Percentiles rank a stretch among this genome's conserved stretches.
Conservation (phyloP, 2,329 filamentous ascomycete genomes). For the Thielaviopsis musarum region DNA sequence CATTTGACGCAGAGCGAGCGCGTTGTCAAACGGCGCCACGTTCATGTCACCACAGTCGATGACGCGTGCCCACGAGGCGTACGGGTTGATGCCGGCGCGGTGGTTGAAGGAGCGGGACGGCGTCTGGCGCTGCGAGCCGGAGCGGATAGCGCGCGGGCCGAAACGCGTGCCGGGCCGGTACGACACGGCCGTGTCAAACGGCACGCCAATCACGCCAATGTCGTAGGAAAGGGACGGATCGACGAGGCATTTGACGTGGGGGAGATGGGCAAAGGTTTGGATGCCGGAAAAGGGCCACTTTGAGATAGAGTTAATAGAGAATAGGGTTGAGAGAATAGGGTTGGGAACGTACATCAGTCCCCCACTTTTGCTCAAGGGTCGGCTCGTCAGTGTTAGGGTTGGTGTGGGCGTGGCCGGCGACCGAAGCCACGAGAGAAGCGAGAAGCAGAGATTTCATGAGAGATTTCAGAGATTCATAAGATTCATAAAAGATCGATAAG, state of each 20-base stretch:
- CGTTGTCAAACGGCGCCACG: conserved; percentile 73
- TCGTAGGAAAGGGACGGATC: conserved; percentile 47
- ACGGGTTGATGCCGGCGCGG: conserved; percentile 69
- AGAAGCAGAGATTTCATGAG: no score
- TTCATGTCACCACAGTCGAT: conserved; percentile 87
- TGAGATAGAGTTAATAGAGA: conserved; percentile 11
- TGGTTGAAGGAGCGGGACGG: conserved; percentile 65
- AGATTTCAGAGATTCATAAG: no score
- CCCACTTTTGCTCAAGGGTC: conserved; percentile 11
- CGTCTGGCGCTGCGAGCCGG: conserved; percentile 67
- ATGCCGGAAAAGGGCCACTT: conserved; percentile 52
- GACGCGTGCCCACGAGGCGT: conserved; percentile 59
- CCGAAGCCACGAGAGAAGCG: not conserved
- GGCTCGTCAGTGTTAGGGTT: not conserved
- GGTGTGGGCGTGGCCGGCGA: not conserved
- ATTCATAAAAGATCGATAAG: no score
- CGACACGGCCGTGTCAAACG: conserved; percentile 57
- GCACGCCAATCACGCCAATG: conserved; percentile 55
- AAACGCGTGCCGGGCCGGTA: conserved; percentile 64
- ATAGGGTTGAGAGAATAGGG: not conserved
- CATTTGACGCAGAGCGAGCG: conserved; percentile 68
- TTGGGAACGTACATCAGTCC: conserved; percentile 9
- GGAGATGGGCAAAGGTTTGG: conserved; percentile 55
- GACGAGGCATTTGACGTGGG: conserved; percentile 52
- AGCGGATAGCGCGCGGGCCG: conserved; percentile 72